A percentile compares a stretch with the other conserved stretches of the same genome.
phyloP scores from a whole-genome alignment of 108 stramenopile species.

The Schizochytrium sp. region DNA sequence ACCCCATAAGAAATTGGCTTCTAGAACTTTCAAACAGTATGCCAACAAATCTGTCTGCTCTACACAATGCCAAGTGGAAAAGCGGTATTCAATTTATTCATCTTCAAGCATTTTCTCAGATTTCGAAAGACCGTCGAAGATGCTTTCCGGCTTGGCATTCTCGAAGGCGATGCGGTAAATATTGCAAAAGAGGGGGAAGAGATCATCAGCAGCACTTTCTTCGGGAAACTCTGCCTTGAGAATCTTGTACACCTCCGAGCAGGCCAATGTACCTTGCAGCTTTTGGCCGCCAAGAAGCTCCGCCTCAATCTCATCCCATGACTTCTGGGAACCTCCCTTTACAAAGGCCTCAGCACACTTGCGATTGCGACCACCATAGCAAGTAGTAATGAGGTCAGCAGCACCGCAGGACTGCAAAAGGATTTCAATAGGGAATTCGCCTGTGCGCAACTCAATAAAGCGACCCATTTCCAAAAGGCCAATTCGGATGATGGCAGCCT shows the following conservation, averaged over 20 bases:
- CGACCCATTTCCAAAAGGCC: constrained; percentile 89
- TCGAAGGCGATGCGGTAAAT: constrained; percentile 87
- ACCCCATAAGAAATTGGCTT: too few species aligned
- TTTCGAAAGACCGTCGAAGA: constrained; percentile 79
- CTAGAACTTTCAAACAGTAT: too few species aligned
- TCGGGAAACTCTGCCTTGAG: constrained; percentile 72
- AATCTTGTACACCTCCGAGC: constrained; percentile 83
- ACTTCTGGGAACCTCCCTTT: not conserved
- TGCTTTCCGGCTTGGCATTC: constrained; percentile 75
- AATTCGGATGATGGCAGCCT: constrained; percentile 93
- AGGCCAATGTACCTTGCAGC: constrained; percentile 89
- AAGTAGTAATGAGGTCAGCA: constrained; percentile 96
- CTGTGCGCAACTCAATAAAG: constrained; percentile 88
- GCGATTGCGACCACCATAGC: constrained; percentile 95
- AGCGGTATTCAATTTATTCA: too few species aligned
- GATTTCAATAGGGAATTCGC: constrained; percentile 77
- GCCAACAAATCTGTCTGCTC: too few species aligned
- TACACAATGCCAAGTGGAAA: too few species aligned
- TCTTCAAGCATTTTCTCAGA: constrained; percentile 25
- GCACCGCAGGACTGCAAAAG: constrained; percentile 93
- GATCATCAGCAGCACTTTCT: constrained; percentile 66
- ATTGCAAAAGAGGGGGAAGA: constrained; percentile 86
- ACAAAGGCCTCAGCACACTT: constrained; percentile 93
- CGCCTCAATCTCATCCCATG: constrained; percentile 79
- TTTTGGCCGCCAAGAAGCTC: constrained; percentile 91